Evolutionary conservation across 1,139 yeast species (phyloP), one percentile per base, ranked within the genome.

Genomic region (Hansenula lynferdii): DNA sequence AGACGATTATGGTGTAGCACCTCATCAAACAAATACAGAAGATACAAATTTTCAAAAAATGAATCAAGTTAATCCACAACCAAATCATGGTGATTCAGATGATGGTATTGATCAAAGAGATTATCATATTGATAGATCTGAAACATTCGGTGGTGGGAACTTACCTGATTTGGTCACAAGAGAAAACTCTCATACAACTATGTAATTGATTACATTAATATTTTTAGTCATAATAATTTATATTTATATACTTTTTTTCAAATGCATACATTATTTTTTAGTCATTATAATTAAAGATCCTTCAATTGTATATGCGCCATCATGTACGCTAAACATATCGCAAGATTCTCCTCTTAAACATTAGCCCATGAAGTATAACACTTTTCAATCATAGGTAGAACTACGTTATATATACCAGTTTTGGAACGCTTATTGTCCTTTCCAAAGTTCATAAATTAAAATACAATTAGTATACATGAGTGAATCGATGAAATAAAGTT

Each of bases 71-170:
- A 31, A 14, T 14, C 33, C 17, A 14, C 27, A 9, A 22, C 10
- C 24, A 15, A 17, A 20, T 16, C 8, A 28, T n/a, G 23, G 30
- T 9, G 33, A 35, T 16, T 20, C 23, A 8, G 38, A 24, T 29
- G 38, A 26, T 21, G 33, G 16, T 10, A 19, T 19, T 21, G 33
- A 17, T 25, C 35, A 28, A 26, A 31, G 21, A 17, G 26, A 19
- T 30, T 19, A 35, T 8, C 35, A 43, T 11, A 33, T 43, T 20
- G 32, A 32, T n/a, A 41, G 44, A 22, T 31, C 44, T 18, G 45
- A 42, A 19, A 42, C 44, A 6, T 45, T 29, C 12, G 35, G 32
- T 5, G 19, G 15, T 8, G 11, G 16, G 5, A 43, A 36, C 6
- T 23, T 34, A 6, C 19, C 37, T 17, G 38, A 34, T n/a, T 15